phyloP scores from a whole-genome alignment of 1,284 basidiomycete genomes.

The Takashimella tepidaria region DNA sequence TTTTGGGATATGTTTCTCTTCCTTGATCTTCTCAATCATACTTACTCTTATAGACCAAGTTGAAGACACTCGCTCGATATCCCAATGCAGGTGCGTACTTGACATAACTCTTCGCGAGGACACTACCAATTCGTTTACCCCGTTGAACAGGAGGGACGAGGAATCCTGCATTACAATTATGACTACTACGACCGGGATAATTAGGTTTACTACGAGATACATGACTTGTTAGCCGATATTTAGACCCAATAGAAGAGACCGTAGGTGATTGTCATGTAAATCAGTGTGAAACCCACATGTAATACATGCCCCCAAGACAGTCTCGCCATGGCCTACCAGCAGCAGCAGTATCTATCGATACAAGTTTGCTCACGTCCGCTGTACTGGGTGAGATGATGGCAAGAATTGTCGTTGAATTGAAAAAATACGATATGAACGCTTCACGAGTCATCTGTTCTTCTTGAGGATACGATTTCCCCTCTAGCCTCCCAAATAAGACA shows the following conservation, averaged over 20 bases:
- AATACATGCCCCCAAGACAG: conserved; percentile 73
- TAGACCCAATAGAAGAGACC: no score
- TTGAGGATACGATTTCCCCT: conserved; percentile 77
- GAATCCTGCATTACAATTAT: conserved; percentile 68
- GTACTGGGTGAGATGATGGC: conserved; percentile 53
- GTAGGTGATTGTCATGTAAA: conserved; percentile 5
- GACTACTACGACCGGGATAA: conserved; percentile 86
- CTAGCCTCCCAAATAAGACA: no score
- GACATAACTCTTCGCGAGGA: conserved; percentile 74
- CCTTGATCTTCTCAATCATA: conserved; percentile 8
- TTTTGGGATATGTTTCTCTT: background rate
- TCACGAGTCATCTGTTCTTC: conserved; percentile 57
- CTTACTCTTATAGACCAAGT: conserved; percentile 84
- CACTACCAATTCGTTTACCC: conserved; percentile 63
- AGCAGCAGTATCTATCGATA: conserved; percentile 27
- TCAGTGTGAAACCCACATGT: conserved; percentile 53
- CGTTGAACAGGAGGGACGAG: conserved; percentile 67
- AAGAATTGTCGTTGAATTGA: conserved; percentile 68
- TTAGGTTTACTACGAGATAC: conserved; percentile 69
- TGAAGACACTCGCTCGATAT: conserved; percentile 86
- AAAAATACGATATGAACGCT: conserved; percentile 63
- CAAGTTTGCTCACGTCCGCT: conserved; percentile 16
- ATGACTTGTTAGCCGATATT: no score
- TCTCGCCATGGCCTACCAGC: conserved; percentile 58
- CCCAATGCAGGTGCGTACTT: conserved; percentile 67